Evolutionary conservation across 257 asterid genomes (phyloP).

Genomic region (Jacaranda mimosifolia): DNA sequence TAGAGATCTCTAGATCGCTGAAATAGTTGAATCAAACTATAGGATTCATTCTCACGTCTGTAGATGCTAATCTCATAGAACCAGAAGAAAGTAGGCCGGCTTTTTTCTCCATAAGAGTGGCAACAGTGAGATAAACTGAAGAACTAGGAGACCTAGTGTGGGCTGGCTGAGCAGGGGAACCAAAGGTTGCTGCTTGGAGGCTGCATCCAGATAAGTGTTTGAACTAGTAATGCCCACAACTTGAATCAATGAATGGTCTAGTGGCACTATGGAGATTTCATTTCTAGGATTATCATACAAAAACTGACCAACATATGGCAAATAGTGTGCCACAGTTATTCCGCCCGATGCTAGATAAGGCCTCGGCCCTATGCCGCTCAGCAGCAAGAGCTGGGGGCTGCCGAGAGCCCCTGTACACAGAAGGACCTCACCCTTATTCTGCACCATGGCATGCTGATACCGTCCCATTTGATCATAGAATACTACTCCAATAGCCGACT

Average conservation of each 20-base stretch:
- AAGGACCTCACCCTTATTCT: constrained; percentile 60
- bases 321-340: constrained; percentile 59
- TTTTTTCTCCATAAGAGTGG: constrained; percentile 73
- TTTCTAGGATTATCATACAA: constrained; percentile 77
- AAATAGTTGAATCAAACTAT: constrained; percentile 69
- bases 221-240: constrained; percentile 66
- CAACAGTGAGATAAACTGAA: constrained; percentile 64
- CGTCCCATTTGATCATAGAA: constrained; percentile 52
- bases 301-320: constrained; percentile 65
- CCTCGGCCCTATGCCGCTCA: constrained; percentile 76
- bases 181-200: constrained; percentile 69
- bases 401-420: constrained; percentile 76
- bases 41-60: constrained; percentile 62
- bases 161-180: constrained; percentile 48
- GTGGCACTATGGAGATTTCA: constrained; percentile 53
- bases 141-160: constrained; percentile 45
- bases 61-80: constrained; percentile 66
- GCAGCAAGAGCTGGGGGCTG: constrained; percentile 69
- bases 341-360: constrained; percentile 74
- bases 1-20: constrained; percentile 46
- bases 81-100: constrained; percentile 66
- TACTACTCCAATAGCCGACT: constrained; percentile 64
- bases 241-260: no score
- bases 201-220: constrained; percentile 69
- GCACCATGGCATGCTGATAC: constrained; percentile 66